Conservation (phyloP, 306 rosid genomes). For the Prunus dulcis region DNA sequence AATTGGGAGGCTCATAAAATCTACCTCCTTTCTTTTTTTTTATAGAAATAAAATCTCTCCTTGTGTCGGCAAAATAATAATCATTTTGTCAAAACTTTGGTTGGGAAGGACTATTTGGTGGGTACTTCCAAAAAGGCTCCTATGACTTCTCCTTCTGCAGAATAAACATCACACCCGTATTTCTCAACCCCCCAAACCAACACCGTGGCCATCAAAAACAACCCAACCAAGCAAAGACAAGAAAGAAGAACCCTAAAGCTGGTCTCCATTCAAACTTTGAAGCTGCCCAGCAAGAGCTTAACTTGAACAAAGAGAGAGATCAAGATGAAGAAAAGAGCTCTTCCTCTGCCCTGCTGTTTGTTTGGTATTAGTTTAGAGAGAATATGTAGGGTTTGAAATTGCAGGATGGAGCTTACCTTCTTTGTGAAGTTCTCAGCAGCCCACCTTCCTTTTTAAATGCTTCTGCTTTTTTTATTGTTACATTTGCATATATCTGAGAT, state of each 20-base stretch:
- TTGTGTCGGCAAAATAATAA: neutral
- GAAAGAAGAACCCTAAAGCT: neutral
- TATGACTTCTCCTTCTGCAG: neutral
- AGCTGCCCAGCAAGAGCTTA: neutral
- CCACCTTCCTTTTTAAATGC: neutral
- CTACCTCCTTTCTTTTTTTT: no score
- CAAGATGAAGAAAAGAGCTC: neutral
- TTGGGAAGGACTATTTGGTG: neutral
- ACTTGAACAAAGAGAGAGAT: neutral
- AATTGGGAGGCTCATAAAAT: neutral
- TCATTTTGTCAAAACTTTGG: neutral
- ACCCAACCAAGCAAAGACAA: neutral
- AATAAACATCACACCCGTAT: neutral
- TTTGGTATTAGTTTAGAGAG: neutral
- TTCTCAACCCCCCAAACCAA: neutral
- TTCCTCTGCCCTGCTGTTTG: no score
- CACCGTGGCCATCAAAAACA: neutral
- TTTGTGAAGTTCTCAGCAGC: neutral
- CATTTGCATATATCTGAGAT: neutral
- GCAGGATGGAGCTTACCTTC: conserved; percentile 1
- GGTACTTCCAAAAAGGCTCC: neutral
- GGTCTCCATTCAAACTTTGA: neutral
- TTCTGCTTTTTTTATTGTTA: neutral
- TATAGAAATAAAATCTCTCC: neutral
- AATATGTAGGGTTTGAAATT: neutral